Base-by-base conservation (phyloP, 345 rosid species). In the Eucalyptus cloeziana region DNA sequence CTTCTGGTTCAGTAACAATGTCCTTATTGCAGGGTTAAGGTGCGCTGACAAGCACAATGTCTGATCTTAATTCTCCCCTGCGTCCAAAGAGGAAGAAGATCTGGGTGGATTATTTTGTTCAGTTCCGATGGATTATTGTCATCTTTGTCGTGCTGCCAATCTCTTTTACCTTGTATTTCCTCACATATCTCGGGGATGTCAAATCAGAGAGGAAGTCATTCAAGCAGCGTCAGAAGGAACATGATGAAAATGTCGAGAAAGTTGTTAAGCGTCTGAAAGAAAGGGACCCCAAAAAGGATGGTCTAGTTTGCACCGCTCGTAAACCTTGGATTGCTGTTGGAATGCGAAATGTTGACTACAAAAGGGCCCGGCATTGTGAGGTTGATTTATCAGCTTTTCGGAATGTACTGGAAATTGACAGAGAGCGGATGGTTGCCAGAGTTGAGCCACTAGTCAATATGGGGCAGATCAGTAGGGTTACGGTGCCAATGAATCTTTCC, bases 271-370 rank as follows among this genome's bases (percentile, higher is more conserved):
- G 99, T 45, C 98, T 98, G 71, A 96, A 98, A 89, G 90, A 95
- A 90, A 95, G 99, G 91, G 89, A 98, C 64, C 93, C 98, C 7
- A 90, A 94, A 71, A 97, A 96, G 92, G 99, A 97, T 89, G 99
- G 99, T 22, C 99, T 98, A 25, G 99, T 98, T 87, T 98, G 99
- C 94, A 97, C 99, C 2, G 99, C 99, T 4, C 99, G 99, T 50
- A 98, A 98, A 92, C 99, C 99, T 11, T 98, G 99, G 99, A 93
- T 97, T 71, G 99, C 99, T 21, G 99, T 98, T 64, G 99, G 99
- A 87, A 98, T 98, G 99, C 91, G 99, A 87, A 98, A 98, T 93
- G 99, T 98, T 49, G 99, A 98, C 93, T 98, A 98, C 90, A 98
- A 98, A 92, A 92, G 99, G 88, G 99, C 99, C 10, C 92, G 99